Conservation (phyloP, 78 protist species). For the Pelomyxa schiedti region DNA sequence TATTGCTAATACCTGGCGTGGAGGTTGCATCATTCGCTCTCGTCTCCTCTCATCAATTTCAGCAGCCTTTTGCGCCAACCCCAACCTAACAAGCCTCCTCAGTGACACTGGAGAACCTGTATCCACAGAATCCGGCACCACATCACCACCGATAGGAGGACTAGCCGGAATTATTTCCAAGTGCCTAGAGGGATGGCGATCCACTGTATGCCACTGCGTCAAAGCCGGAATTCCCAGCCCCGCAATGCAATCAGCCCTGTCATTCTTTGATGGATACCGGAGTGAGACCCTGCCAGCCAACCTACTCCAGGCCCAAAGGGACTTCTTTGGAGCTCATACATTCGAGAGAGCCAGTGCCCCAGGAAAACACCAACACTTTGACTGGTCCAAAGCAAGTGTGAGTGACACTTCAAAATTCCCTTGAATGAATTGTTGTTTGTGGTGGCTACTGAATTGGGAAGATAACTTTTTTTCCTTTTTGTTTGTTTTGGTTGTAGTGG, state of each 20-base stretch:
- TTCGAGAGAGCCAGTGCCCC: constrained; percentile 64
- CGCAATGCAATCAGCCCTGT: constrained; percentile 77
- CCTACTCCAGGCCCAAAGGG: constrained; percentile 84
- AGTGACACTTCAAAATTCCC: too few relatives aligned
- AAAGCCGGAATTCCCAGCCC: constrained; percentile 73
- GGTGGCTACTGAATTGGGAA: too few relatives aligned
- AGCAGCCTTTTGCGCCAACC: constrained; percentile 68
- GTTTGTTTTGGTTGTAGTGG: too few relatives aligned
- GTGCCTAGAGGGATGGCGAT: constrained; percentile 40
- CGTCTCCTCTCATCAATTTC: constrained; percentile 70
- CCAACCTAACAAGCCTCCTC: constrained; percentile 60
- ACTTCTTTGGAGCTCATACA: constrained; percentile 93
- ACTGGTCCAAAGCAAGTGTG: too few relatives aligned
- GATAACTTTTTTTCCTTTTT: too few relatives aligned
- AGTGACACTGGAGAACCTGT: constrained; percentile 57
- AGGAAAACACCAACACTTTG: constrained; percentile 54
- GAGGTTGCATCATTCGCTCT: constrained; percentile 95
- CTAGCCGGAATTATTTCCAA: constrained; percentile 26
- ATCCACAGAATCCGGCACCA: too few relatives aligned
- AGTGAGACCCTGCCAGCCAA: constrained; percentile 73
- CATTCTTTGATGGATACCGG: constrained; percentile 78
- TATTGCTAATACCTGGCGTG: constrained; percentile 85
- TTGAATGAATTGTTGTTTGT: too few relatives aligned
- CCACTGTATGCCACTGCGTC: constrained; percentile 27
- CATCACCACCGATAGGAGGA: too few relatives aligned